A percentile compares a stretch with the other conserved stretches of the same genome.
These are phyloP conservation scores for Aegilops tauschii DNA, from an alignment of 176 grass and related monocot species.

Conservation along the genomic window DNA sequence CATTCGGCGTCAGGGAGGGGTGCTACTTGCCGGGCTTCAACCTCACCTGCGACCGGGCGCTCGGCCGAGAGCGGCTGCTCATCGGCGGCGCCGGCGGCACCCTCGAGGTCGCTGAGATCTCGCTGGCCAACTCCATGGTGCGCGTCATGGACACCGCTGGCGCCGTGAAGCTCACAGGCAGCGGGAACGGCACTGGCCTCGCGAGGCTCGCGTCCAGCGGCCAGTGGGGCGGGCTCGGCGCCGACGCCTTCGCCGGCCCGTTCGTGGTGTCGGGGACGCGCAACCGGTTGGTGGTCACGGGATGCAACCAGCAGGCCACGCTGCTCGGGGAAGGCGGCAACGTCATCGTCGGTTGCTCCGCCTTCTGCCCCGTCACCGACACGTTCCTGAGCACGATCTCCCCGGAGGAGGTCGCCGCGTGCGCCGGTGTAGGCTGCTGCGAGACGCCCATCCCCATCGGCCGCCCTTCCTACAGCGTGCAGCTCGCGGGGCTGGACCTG, in stretches of 20 bases:
- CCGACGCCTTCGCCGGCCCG: background rate
- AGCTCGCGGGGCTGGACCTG: background rate
- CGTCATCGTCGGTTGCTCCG: constrained; percentile 22
- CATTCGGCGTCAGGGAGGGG: constrained; percentile 1
- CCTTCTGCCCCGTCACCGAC: constrained; percentile 11
- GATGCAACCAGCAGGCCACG: constrained; percentile 20
- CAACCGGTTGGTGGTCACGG: background rate
- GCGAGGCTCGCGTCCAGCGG: background rate
- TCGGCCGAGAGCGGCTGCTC: background rate
- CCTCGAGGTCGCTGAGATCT: background rate
- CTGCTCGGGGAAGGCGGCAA: background rate
- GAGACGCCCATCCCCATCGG: constrained; percentile 18
- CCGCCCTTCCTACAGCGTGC: background rate
- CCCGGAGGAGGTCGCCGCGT: background rate
- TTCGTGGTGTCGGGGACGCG: constrained; percentile 4
- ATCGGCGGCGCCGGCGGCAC: background rate
- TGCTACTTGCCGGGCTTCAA: constrained; percentile 14
- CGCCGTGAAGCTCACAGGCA: background rate
- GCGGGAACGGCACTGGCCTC: no score
- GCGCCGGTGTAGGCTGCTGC: constrained; percentile 11
- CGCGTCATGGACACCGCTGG: background rate
- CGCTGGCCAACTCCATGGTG: background rate
- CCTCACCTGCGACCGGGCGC: constrained; percentile 20
- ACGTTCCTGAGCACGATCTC: background rate
- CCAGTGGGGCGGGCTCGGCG: background rate